Evolutionary conservation across 2,329 filamentous ascomycete species (phyloP).

Genomic region (Pyrenochaeta sp.): DNA sequence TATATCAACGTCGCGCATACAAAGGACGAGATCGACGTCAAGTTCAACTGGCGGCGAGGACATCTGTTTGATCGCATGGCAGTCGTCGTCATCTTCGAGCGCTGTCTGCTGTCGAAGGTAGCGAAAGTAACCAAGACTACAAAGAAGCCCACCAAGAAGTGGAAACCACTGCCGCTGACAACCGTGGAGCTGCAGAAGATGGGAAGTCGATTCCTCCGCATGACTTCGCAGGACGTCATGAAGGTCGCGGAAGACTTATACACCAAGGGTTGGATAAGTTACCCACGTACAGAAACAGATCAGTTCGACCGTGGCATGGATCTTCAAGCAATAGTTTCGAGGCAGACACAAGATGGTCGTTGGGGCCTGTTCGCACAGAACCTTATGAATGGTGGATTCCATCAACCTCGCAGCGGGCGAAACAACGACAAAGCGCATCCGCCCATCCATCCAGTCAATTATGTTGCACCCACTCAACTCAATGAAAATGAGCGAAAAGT

Average conservation of each 20-base stretch:
- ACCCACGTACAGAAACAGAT: conserved; percentile 96
- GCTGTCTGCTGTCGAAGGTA: conserved; percentile 77
- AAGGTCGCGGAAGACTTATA: conserved; percentile 84
- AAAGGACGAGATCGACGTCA: conserved; percentile 79
- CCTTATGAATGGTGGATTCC: conserved; percentile 78
- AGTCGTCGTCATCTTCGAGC: conserved; percentile 83
- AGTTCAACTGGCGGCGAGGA: conserved; percentile 82
- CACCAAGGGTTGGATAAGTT: conserved; percentile 95
- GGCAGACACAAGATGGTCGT: conserved; percentile 76
- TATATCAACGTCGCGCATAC: conserved; percentile 83
- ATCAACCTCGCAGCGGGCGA: conserved; percentile 79
- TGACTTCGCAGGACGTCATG: conserved; percentile 93
- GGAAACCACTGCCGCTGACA: conserved; percentile 90
- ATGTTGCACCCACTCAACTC: conserved; percentile 69
- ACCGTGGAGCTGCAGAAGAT: conserved; percentile 98
- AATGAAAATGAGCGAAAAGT: conserved; percentile 75
- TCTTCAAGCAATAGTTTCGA: conserved; percentile 78
- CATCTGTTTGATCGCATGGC: conserved; percentile 88
- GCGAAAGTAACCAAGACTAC: conserved; percentile 86
- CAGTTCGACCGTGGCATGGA: conserved; percentile 93
- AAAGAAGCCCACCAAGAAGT: conserved; percentile 92
- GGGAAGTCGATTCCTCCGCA: conserved; percentile 85
- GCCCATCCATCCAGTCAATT: conserved; percentile 95
- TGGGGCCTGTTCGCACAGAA: conserved; percentile 85
- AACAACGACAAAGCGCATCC: conserved; percentile 98